phyloP scores from a whole-genome alignment of 1,284 basidiomycete genomes.

The Ustanciosporium gigantosporum region DNA sequence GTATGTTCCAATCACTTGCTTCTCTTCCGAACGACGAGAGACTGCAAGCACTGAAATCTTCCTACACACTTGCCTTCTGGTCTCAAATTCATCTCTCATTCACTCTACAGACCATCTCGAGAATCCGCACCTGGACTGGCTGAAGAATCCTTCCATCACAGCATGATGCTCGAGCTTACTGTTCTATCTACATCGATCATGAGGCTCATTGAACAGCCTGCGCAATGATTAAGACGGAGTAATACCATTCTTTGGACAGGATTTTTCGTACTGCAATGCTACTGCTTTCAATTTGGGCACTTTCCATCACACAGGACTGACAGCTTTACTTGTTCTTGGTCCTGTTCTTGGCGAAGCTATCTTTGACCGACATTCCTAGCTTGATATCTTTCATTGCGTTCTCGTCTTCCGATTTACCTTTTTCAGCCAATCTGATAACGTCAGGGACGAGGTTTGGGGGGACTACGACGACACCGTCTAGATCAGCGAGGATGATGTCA shows the following conservation, averaged over 20 bases:
- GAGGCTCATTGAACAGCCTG: too few relatives aligned
- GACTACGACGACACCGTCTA: slow-evolving; percentile 86
- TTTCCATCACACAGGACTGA: too few relatives aligned
- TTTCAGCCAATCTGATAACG: slow-evolving; percentile 69
- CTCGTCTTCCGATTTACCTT: slow-evolving; percentile 72
- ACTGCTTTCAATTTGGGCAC: too few relatives aligned
- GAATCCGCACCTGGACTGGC: slow-evolving; percentile 28
- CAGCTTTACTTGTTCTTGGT: slow-evolving; percentile 67
- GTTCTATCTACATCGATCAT: too few relatives aligned
- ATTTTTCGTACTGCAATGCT: too few relatives aligned
- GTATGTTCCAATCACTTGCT: slow-evolving; percentile 17
- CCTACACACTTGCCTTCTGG: too few relatives aligned
- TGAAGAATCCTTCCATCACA: slow-evolving; percentile 24
- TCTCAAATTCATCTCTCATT: too few relatives aligned
- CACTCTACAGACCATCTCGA: slow-evolving; percentile 29
- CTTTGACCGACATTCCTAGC: slow-evolving; percentile 73
- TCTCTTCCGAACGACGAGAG: too few relatives aligned
- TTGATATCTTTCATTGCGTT: slow-evolving; percentile 77
- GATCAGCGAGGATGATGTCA: slow-evolving; percentile 82
- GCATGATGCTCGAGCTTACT: too few relatives aligned
- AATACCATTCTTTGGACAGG: too few relatives aligned
- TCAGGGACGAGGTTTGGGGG: slow-evolving; percentile 68
- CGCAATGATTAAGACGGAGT: too few relatives aligned
- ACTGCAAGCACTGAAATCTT: too few relatives aligned
- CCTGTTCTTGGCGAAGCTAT: slow-evolving; percentile 76